phyloP scores from a whole-genome alignment of 441 rosid genomes.

The Rhodomyrtus psidioides region DNA sequence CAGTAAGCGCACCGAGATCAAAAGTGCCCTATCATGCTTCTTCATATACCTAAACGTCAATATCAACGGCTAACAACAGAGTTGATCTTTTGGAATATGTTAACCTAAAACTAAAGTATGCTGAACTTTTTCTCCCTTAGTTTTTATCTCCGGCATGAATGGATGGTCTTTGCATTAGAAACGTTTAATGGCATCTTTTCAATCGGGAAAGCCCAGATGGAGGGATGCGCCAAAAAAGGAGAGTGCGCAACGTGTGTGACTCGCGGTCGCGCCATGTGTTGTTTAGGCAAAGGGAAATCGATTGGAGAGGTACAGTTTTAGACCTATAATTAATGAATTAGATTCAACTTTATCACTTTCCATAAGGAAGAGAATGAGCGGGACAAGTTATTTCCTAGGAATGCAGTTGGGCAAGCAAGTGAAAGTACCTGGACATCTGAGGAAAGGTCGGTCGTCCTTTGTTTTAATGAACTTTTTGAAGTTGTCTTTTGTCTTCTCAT shows the following conservation, averaged over 20 bases:
- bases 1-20: neutral
- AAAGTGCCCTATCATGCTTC: neutral
- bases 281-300: neutral
- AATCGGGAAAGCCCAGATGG: neutral
- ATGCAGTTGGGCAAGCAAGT: neutral
- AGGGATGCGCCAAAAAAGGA: neutral
- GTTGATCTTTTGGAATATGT: neutral
- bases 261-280: neutral
- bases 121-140: neutral
- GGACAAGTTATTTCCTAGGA: neutral
- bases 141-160: neutral
- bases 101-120: neutral
- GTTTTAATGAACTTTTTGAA: neutral
- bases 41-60: neutral
- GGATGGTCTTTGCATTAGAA: neutral
- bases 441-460: neutral
- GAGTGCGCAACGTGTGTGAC: neutral
- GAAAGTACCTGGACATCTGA: neutral
- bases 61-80: neutral
- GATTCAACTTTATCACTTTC: neutral
- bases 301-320: neutral
- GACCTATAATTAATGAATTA: neutral
- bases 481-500: neutral
- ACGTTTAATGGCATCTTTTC: neutral
- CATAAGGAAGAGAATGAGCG: neutral